Evolutionary conservation across 345 rosid genomes (phyloP).

Genomic region (rapeseed (Brassica napus)): Da-Ae NC_063442.1:14531501-14532000

Average conservation of each 20-base stretch:
- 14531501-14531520: slow-evolving; percentile 2
- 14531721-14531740: no score
- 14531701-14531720: no score
- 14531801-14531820: no score
- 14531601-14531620: slow-evolving; percentile 26
- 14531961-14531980: not conserved
- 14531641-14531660: slow-evolving; percentile 91
- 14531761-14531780: no score
- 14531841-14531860: not conserved
- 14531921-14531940: not conserved
- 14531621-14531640: slow-evolving; percentile 56
- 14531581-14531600: slow-evolving; percentile 26
- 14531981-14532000: not conserved
- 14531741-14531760: no score
- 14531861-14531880: not conserved
- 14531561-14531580: slow-evolving; percentile 28
- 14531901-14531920: no score
- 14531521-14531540: slow-evolving; percentile 14
- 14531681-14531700: slow-evolving; percentile 49
- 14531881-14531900: not conserved
- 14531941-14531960: not conserved
- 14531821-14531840: no score
- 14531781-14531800: no score
- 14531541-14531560: slow-evolving; percentile 35
- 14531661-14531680: slow-evolving; percentile 44